Conservation (phyloP, 1,284 basidiomycete genomes). For the Pascua sp. region DNA sequence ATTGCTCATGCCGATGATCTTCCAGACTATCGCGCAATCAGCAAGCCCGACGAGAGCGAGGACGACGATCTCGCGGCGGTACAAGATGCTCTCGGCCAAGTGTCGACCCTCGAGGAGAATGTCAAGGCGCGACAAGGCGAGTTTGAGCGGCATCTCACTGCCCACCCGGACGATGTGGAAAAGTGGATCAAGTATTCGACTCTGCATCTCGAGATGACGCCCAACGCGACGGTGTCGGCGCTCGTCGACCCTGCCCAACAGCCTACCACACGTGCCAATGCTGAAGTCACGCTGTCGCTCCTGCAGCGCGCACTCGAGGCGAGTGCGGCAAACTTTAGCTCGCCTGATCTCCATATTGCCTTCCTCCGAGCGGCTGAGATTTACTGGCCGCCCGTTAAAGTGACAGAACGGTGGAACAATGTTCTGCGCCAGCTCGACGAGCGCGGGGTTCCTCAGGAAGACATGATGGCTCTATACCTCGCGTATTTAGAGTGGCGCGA, state of each 20-base stretch:
- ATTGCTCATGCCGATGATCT: slow-evolving; percentile 1
- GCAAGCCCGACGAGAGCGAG: slow-evolving; percentile 17
- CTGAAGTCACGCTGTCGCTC: slow-evolving; percentile 44
- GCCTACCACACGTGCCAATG: slow-evolving; percentile 23
- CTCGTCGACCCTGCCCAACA: slow-evolving; percentile 6
- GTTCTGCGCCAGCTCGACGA: slow-evolving; percentile 30
- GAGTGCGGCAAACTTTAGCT: slow-evolving; percentile 23
- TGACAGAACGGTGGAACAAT: slow-evolving; percentile 43
- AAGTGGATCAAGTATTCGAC: slow-evolving; percentile 42
- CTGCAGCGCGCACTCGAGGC: slow-evolving; percentile 39
- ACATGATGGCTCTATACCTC: slow-evolving; percentile 39
- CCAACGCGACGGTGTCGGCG: neutral
- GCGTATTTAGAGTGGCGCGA: slow-evolving; percentile 46
- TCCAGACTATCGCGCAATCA: slow-evolving; percentile 15
- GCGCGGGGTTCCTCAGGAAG: slow-evolving; percentile 18
- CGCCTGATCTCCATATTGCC: slow-evolving; percentile 35
- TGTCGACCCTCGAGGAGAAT: slow-evolving; percentile 32
- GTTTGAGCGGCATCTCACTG: slow-evolving; percentile 31
- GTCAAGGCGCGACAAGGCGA: slow-evolving; percentile 27
- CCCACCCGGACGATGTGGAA: slow-evolving; percentile 28
- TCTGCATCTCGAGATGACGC: slow-evolving; percentile 28
- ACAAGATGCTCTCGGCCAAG: slow-evolving; percentile 18
- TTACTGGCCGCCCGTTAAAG: slow-evolving; percentile 34
- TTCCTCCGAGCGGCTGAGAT: slow-evolving; percentile 37
- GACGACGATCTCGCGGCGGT: slow-evolving; percentile 10